Evolutionary conservation across 441 rosid genomes (phyloP), one percentile per base, ranked within the genome.

Genomic region (Lepidium campestre): DNA sequence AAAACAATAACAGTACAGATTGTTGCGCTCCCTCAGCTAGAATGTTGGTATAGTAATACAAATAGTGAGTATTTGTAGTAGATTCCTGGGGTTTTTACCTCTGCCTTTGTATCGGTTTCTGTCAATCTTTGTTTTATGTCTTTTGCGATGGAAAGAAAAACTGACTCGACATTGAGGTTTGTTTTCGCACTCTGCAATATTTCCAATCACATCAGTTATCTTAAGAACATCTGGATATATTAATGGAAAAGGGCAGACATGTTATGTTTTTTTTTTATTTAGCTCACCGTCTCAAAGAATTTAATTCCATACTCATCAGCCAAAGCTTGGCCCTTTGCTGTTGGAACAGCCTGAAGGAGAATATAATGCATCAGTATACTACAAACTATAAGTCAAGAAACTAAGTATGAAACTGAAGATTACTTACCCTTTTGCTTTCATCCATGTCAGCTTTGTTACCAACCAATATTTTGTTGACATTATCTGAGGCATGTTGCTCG

Each of bases 391-490:
- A 20, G 40, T 29, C 42, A 14, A 6, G 48, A 45, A 11, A 41
- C 18, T 18, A 25, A 58, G 57, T 49, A 36, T 5, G 42, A 57
- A 63, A n/a, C 46, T 48, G 11, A 45, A 54, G 39, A 13, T 50
- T 7, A 25, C 35, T 50, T 77, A 84, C 89, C 84, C 88, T 84
- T 78, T 83, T 86, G 86, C 85, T 86, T 75, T 86, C 89, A 36
- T 86, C 89, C 92, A 86, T 86, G 47, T 86, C 92, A 69, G 92
- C 92, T 75, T 86, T 86, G 81, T 86, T 86, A 11, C 89, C 92
- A 6, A 86, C 86, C 76, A 86, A 75, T 44, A 86, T 78, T 75
- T 76, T 86, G 82, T 82, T 83, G 73, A 86, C 92, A 37, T 80
- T 86, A 62, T 86, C 92, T 6, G 92, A 84, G 42, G 92, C 92